phyloP scores from a whole-genome alignment of 78 protist genomes.

The Protostelium mycophagum region DNA sequence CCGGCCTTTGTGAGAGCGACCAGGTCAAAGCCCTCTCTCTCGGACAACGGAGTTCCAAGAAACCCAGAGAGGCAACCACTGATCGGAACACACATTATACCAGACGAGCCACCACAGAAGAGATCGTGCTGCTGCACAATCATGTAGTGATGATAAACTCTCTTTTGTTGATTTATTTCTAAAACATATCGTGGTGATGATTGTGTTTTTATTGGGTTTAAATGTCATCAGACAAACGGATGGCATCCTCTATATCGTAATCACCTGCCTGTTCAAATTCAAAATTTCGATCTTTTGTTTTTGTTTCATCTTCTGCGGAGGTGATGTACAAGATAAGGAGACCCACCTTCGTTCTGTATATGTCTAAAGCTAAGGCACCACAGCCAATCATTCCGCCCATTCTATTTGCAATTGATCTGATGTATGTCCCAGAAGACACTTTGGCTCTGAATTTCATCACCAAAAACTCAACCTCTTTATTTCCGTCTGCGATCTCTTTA shows the following conservation, averaged over 20 bases:
- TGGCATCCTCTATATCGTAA: no score
- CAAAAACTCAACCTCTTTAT: background rate
- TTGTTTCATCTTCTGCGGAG: no score
- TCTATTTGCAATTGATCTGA: background rate
- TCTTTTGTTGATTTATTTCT: no score
- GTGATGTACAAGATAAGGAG: no score
- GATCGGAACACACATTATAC: background rate
- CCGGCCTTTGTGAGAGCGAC: background rate
- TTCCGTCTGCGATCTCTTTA: background rate
- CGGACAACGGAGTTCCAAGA: background rate
- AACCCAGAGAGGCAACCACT: background rate
- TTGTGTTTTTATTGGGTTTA: no score
- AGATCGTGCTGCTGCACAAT: background rate
- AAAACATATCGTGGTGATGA: no score
- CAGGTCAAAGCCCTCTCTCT: background rate
- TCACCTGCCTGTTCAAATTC: no score
- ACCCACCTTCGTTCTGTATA: background rate
- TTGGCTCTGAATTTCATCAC: background rate
- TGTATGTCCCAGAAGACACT: background rate
- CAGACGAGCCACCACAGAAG: background rate
- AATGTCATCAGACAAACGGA: no score
- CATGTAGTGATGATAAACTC: no score
- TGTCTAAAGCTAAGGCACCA: background rate
- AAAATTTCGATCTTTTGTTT: no score
- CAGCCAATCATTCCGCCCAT: background rate